Conservation (phyloP, 345 rosid species). For the Moricandia arvensis region DNA sequence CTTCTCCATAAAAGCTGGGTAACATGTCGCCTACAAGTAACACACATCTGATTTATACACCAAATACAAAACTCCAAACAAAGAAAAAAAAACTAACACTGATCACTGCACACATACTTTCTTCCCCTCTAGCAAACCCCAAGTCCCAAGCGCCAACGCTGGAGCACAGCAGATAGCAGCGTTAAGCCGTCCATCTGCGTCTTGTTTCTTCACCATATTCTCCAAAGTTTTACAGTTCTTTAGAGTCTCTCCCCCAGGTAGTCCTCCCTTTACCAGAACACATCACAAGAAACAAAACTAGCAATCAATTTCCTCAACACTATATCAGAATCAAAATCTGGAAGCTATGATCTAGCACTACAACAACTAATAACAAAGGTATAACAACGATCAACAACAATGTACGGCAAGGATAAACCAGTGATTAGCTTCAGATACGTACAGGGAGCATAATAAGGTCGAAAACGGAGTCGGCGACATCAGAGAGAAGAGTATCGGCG, state of each 20-base stretch:
- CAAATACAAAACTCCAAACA: slow-evolving; percentile 1
- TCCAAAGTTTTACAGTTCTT: slow-evolving; percentile 66
- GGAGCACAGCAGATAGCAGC: slow-evolving; percentile 94
- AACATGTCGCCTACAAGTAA: slow-evolving; percentile 71
- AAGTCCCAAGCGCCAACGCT: slow-evolving; percentile 71
- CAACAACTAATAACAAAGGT: too few species aligned
- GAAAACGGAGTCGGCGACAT: slow-evolving; percentile 48
- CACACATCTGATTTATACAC: not conserved
- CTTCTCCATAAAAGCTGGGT: slow-evolving; percentile 83
- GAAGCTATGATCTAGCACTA: not conserved
- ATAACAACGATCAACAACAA: too few species aligned
- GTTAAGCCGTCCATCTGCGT: slow-evolving; percentile 62
- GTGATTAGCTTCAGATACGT: slow-evolving; percentile 17
- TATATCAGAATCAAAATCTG: not conserved
- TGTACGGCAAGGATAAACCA: too few species aligned
- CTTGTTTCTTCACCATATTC: slow-evolving; percentile 75
- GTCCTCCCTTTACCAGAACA: slow-evolving; percentile 66
- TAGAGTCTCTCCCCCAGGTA: slow-evolving; percentile 81
- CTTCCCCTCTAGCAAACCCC: slow-evolving; percentile 87
- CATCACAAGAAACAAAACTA: not conserved
- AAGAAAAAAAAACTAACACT: not conserved
- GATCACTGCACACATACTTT: slow-evolving; percentile 44
- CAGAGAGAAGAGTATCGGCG: slow-evolving; percentile 69
- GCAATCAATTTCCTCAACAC: not conserved
- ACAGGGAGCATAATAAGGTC: slow-evolving; percentile 83